Evolutionary conservation across 2,329 filamentous ascomycete genomes (phyloP).

Genomic region (Pseudovirgaria hyperparasitica): DNA sequence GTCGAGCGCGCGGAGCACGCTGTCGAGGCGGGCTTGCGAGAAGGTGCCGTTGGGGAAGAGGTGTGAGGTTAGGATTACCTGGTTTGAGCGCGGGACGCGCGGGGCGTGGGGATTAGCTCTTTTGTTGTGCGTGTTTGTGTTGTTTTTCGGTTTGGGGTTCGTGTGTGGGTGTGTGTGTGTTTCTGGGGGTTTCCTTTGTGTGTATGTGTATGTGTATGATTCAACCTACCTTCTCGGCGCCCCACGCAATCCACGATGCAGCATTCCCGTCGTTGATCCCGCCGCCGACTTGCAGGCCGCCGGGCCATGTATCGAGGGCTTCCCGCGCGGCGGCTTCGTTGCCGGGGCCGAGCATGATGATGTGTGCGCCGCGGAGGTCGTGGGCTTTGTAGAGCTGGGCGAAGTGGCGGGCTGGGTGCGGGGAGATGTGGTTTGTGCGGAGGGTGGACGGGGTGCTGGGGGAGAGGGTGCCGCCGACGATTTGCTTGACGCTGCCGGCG

Average conservation of each 20-base stretch:
- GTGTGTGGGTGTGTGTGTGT: too few species aligned
- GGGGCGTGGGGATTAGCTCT: too few species aligned
- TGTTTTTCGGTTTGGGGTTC: too few species aligned
- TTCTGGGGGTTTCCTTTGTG: too few species aligned
- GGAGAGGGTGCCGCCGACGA: slow-evolving; percentile 79
- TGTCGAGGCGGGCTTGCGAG: slow-evolving; percentile 61
- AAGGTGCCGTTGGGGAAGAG: slow-evolving; percentile 80
- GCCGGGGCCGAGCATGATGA: slow-evolving; percentile 89
- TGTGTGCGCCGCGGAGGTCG: slow-evolving; percentile 66
- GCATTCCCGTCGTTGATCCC: slow-evolving; percentile 84
- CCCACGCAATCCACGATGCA: slow-evolving; percentile 69
- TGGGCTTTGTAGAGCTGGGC: slow-evolving; percentile 69
- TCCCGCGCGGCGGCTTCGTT: slow-evolving; percentile 71
- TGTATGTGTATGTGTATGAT: neutral
- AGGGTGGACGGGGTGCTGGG: slow-evolving; percentile 31
- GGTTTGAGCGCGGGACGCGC: too few species aligned
- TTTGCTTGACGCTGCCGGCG: slow-evolving; percentile 95
- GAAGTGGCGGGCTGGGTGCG: slow-evolving; percentile 69
- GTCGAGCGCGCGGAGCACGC: slow-evolving; percentile 58
- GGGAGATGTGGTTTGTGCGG: slow-evolving; percentile 86
- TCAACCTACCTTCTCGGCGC: slow-evolving; percentile 67
- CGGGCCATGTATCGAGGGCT: slow-evolving; percentile 66
- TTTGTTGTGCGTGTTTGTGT: too few species aligned
- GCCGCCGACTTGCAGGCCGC: slow-evolving; percentile 79
- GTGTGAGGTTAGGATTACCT: slow-evolving; percentile 96